Conservation (phyloP, 164 flowering plant species). For the Cinnamomum micranthum region DNA sequence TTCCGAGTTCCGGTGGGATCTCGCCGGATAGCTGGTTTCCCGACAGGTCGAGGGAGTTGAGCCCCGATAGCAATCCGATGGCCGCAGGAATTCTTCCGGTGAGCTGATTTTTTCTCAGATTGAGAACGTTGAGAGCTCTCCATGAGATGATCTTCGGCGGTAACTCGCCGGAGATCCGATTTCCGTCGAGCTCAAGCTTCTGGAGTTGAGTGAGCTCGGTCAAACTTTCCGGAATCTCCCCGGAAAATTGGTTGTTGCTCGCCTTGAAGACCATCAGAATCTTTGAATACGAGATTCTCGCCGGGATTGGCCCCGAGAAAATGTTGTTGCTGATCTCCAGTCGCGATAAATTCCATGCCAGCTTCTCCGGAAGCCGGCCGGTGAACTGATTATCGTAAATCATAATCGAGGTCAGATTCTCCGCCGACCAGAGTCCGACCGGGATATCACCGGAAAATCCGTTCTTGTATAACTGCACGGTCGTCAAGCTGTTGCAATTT, state of each 20-base stretch:
- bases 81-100: slow-evolving; percentile 49
- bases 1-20: slow-evolving; percentile 37
- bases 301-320: slow-evolving; percentile 52
- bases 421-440: slow-evolving; percentile 38
- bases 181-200: slow-evolving; percentile 45
- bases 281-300: slow-evolving; percentile 23
- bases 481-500: slow-evolving; percentile 12
- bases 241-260: slow-evolving; percentile 50
- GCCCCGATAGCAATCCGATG: slow-evolving; percentile 30
- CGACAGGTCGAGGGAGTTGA: slow-evolving; percentile 40
- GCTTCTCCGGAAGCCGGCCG: slow-evolving; percentile 39
- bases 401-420: slow-evolving; percentile 26
- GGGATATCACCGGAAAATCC: slow-evolving; percentile 53
- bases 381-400: slow-evolving; percentile 45
- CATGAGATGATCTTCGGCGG: slow-evolving; percentile 56
- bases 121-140: slow-evolving; percentile 37
- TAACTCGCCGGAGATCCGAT: slow-evolving; percentile 53
- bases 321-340: slow-evolving; percentile 51
- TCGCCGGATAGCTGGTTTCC: slow-evolving; percentile 41
- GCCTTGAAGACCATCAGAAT: slow-evolving; percentile 43
- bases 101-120: slow-evolving; percentile 49
- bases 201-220: slow-evolving; percentile 35
- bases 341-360: slow-evolving; percentile 40
- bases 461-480: slow-evolving; percentile 40
- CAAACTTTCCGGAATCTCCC: slow-evolving; percentile 39